phyloP scores from a whole-genome alignment of 1,139 yeast genomes.

The Lodderomyces theae region DNA sequence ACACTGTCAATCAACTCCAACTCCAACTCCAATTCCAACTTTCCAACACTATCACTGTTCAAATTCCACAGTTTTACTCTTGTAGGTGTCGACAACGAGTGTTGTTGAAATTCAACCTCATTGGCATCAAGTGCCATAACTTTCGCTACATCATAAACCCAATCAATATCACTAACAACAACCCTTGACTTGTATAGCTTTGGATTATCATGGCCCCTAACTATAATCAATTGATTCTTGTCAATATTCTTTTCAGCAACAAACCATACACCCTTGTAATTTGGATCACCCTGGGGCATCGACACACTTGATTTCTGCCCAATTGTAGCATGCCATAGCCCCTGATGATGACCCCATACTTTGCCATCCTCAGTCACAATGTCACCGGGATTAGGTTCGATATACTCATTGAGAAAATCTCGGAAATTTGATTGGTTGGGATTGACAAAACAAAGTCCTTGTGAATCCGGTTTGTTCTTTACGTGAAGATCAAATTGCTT shows the following conservation, averaged over 20 bases:
- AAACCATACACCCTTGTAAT: slow-evolving; percentile 79
- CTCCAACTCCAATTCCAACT: too few species aligned
- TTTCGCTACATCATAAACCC: slow-evolving; percentile 35
- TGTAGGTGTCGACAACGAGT: slow-evolving; percentile 65
- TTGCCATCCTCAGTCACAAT: slow-evolving; percentile 70
- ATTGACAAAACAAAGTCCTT: slow-evolving; percentile 90
- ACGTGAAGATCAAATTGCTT: slow-evolving; percentile 40
- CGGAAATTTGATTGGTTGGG: slow-evolving; percentile 58
- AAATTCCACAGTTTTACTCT: slow-evolving; percentile 19
- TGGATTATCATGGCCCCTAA: slow-evolving; percentile 65
- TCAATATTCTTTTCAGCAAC: slow-evolving; percentile 66
- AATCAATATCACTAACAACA: slow-evolving; percentile 45
- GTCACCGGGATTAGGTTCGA: slow-evolving; percentile 71
- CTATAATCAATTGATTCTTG: slow-evolving; percentile 75
- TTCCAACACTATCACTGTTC: slow-evolving; percentile 7
- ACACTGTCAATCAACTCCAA: slow-evolving; percentile 31
- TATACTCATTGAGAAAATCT: slow-evolving; percentile 71
- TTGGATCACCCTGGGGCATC: slow-evolving; percentile 84
- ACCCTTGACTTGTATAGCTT: slow-evolving; percentile 50
- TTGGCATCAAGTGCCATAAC: slow-evolving; percentile 11
- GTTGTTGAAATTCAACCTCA: slow-evolving; percentile 52
- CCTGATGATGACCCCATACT: slow-evolving; percentile 78
- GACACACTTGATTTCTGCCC: slow-evolving; percentile 81
- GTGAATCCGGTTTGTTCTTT: slow-evolving; percentile 87
- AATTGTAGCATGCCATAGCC: slow-evolving; percentile 91